Evolutionary conservation across 176 grass and related monocot genomes (phyloP).

Genomic region (Melocanna baccifera): DNA sequence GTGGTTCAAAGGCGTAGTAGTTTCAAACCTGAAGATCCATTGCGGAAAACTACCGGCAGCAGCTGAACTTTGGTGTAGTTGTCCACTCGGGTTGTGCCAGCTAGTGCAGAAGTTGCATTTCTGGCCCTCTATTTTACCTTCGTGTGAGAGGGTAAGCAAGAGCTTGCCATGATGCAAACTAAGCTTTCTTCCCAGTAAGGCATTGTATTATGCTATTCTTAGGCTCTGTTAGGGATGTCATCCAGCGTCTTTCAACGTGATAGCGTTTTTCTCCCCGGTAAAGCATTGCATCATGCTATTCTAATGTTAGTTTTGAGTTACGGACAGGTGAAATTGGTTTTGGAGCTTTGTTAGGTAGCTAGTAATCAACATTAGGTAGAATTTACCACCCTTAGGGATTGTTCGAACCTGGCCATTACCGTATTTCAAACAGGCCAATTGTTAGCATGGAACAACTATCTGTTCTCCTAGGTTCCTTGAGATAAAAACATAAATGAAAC

Average conservation of each 20-base stretch:
- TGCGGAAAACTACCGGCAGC: not conserved
- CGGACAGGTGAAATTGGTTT: not conserved
- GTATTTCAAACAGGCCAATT: not conserved
- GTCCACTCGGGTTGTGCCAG: not conserved
- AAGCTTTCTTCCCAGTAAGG: not conserved
- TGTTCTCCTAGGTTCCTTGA: not conserved
- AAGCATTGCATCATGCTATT: no score
- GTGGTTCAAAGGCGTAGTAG: constrained; percentile 11
- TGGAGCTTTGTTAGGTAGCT: not conserved
- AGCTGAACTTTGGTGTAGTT: not conserved
- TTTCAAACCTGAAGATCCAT: constrained; percentile 6
- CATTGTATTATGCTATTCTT: not conserved
- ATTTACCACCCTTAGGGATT: no score
- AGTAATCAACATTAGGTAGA: not conserved
- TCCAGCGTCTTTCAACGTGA: no score
- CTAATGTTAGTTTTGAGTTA: not conserved
- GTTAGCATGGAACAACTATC: not conserved
- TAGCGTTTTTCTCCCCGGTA: no score
- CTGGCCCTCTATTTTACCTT: not conserved
- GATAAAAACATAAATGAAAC: not conserved
- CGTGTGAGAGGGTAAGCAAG: not conserved
- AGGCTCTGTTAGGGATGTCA: not conserved
- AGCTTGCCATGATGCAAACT: not conserved
- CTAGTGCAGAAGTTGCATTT: not conserved
- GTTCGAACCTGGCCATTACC: not conserved